Conservation (phyloP, 176 grass and related monocot species). For the Aechmea fasciata region DNA sequence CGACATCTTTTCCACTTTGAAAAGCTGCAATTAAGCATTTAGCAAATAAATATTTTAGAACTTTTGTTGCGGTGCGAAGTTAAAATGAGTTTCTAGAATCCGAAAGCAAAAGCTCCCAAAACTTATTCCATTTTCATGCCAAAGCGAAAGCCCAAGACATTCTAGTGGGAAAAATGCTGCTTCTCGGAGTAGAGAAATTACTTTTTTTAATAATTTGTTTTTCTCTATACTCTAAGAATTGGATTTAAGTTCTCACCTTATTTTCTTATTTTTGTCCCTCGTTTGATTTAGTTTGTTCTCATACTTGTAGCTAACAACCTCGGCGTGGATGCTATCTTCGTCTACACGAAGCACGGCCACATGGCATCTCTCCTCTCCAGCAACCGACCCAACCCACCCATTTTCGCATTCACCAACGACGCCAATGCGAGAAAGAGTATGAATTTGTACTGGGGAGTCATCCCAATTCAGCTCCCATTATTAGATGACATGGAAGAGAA, state of each 20-base stretch:
- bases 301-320: slow-evolving; percentile 52
- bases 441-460: slow-evolving; percentile 64
- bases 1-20: no score
- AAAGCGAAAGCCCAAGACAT: no score
- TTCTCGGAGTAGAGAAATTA: no score
- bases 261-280: neutral
- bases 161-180: no score
- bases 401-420: slow-evolving; percentile 57
- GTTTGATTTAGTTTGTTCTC: neutral
- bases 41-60: no score
- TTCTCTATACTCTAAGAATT: no score
- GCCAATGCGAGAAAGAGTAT: slow-evolving; percentile 45
- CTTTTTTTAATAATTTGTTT: no score
- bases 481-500: slow-evolving; percentile 46
- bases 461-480: slow-evolving; percentile 31
- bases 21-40: no score
- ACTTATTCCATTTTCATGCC: no score
- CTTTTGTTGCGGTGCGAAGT: no score
- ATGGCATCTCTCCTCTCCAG: slow-evolving; percentile 49
- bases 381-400: slow-evolving; percentile 47
- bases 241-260: neutral
- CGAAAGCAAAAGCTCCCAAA: no score
- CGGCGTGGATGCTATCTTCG: slow-evolving; percentile 59
- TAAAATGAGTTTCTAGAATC: no score
- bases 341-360: slow-evolving; percentile 63